phyloP scores from a whole-genome alignment of 352 stramenopile species.

The Pseudoperonospora humuli region DNA sequence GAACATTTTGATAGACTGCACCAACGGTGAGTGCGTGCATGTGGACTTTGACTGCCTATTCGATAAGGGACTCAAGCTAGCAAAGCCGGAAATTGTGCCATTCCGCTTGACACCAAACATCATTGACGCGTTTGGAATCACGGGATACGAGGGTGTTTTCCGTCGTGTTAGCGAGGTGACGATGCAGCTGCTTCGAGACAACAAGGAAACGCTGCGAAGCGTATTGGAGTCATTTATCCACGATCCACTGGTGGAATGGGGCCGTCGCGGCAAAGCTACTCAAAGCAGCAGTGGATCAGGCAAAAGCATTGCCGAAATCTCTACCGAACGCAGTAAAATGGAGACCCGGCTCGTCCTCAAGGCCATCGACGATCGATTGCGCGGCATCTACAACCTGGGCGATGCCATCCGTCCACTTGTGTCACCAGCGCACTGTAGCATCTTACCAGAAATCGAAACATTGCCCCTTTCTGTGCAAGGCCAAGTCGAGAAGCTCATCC shows the following conservation, averaged over 20 bases:
- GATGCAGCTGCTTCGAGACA: conserved; percentile 89
- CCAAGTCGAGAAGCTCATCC: conserved; percentile 91
- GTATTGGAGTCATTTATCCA: conserved; percentile 99
- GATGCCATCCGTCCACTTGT: conserved; percentile 69
- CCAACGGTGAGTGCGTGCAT: conserved; percentile 96
- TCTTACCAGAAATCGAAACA: conserved; percentile 72
- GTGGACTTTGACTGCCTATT: conserved; percentile 99
- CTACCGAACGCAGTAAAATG: conserved; percentile 72
- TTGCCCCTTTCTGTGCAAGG: conserved; percentile 90
- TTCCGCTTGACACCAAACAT: conserved; percentile 99
- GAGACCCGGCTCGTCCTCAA: conserved; percentile 84
- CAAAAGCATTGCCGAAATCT: conserved; percentile 33
- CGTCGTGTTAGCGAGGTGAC: conserved; percentile 88
- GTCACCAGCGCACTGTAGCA: conserved; percentile 50
- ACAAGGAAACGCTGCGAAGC: conserved; percentile 95
- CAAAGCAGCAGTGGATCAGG: conserved; percentile 30
- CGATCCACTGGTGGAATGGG: conserved; percentile 93
- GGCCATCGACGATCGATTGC: conserved; percentile 88
- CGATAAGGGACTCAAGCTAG: conserved; percentile 97
- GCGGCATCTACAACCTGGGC: conserved; percentile 89
- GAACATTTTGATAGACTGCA: conserved; percentile 99
- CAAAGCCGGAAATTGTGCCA: conserved; percentile 96
- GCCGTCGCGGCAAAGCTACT: conserved; percentile 60
- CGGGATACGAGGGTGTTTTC: conserved; percentile 93
- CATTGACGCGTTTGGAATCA: conserved; percentile 98